Conservation (phyloP, 176 grass and related monocot species). For the Zoysia pacifica region DNA sequence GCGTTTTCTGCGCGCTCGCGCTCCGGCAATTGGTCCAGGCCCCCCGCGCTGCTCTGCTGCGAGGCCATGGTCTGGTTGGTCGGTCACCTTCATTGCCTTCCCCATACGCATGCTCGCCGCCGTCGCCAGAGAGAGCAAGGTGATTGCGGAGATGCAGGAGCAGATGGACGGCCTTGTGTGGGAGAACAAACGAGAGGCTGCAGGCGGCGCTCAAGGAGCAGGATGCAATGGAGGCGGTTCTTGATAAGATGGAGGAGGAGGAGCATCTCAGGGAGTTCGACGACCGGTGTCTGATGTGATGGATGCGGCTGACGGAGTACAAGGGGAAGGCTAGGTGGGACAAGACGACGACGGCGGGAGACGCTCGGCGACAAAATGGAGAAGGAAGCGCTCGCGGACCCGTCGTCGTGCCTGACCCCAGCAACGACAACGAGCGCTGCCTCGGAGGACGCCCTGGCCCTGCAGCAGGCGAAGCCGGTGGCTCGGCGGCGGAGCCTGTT, state of each 20-base stretch:
- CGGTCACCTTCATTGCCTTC: slow-evolving; percentile 30
- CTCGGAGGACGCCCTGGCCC: background rate
- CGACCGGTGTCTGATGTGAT: too few species aligned
- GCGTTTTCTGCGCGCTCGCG: background rate
- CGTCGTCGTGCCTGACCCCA: background rate
- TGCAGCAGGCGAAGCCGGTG: background rate
- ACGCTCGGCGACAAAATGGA: background rate
- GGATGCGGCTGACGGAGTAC: slow-evolving; percentile 51
- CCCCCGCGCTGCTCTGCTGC: slow-evolving; percentile 34
- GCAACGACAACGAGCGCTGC: background rate
- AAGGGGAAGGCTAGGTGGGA: slow-evolving; percentile 41
- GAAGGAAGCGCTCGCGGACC: background rate
- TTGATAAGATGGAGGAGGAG: slow-evolving; percentile 68
- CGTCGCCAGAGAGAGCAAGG: slow-evolving; percentile 33
- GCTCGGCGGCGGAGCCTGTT: slow-evolving; percentile 54
- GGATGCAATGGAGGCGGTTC: slow-evolving; percentile 23
- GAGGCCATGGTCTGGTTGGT: slow-evolving; percentile 46
- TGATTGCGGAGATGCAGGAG: slow-evolving; percentile 58
- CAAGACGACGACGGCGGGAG: background rate
- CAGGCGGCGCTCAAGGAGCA: slow-evolving; percentile 33
- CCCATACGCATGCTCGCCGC: slow-evolving; percentile 47
- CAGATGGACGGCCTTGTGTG: slow-evolving; percentile 58
- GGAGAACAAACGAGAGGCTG: slow-evolving; percentile 52
- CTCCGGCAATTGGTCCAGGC: background rate
- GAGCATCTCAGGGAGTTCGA: too few species aligned